Conservation (phyloP, 1,139 yeast genomes). For the Yamadazyma dendronema region DNA sequence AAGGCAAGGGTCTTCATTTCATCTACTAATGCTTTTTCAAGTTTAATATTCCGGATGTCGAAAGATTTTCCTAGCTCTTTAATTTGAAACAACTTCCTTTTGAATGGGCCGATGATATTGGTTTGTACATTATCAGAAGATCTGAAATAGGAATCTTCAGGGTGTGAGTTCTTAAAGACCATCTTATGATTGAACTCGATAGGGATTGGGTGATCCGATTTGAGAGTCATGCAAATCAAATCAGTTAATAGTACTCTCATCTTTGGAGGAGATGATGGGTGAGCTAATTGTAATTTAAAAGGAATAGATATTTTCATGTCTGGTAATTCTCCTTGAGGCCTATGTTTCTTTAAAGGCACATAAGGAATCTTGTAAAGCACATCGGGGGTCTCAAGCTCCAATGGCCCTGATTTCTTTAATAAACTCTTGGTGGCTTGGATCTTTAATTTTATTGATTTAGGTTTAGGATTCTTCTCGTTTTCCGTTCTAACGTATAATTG, state of each 20-base stretch:
- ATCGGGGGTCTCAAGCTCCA: constrained; percentile 29
- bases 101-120: constrained; percentile 25
- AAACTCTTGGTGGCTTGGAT: constrained; percentile 8
- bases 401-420: constrained; percentile 4
- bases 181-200: constrained; percentile 42
- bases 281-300: constrained; percentile 13
- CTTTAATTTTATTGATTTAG: constrained; percentile 11
- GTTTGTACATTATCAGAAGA: constrained; percentile 27
- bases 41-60: constrained; percentile 25
- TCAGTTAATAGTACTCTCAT: constrained; percentile 31
- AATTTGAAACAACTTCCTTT: constrained; percentile 20
- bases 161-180: constrained; percentile 24
- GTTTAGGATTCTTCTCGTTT: constrained; percentile 5
- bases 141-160: constrained; percentile 9
- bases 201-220: constrained; percentile 35
- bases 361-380: constrained; percentile 26
- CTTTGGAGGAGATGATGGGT: constrained; percentile 22
- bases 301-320: constrained; percentile 34
- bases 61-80: constrained; percentile 20
- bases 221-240: constrained; percentile 32
- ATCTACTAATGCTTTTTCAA: constrained; percentile 31
- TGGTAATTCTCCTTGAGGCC: constrained; percentile 16
- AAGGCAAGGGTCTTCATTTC: constrained; percentile 31
- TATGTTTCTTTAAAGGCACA: constrained; percentile 29
- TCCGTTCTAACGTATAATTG: constrained; percentile 13